Base-by-base conservation (phyloP, 2,329 filamentous ascomycete species). In the Lomentospora prolificans region DNA sequence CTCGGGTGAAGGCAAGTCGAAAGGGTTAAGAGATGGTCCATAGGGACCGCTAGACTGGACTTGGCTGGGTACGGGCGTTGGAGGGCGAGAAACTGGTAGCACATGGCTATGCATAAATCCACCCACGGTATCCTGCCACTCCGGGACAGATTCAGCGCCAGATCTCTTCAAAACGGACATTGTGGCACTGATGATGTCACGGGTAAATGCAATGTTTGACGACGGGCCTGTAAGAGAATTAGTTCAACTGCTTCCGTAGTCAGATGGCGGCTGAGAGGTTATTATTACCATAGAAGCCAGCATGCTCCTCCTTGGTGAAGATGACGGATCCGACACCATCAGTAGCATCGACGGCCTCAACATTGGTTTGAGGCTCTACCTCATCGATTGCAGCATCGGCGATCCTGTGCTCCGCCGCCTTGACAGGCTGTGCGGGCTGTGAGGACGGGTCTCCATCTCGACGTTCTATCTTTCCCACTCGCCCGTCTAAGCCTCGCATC, bases 1-100 rank as follows among this genome's bases (percentile, higher is more conserved):
- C 0, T 55, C 48, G 0, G 61, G 60, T 0, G 61, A 39, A 1
- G 66, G 65, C 1, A 63, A 22, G 3, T 54, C 52, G 17, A 30
- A 54, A 36, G 27, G 52, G 51, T 53, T 53, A 24, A 39, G 30
- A 17, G 51, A n/a, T 5, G 51, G 51, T 9, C 24, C 51, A n/a
- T 22, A 27, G 3, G 19, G 30, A 14, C 51, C 17, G 17, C 31
- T 24, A 14, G 30, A 25, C 17, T 19, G 12, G 12, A 9, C 14
- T 10, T 19, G 6, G 8, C 31, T 9, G 30, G 51, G 30, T 4
- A 33, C 31, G 14, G 51, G 28, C 9, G 51, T 30, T 10, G 17
- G 28, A 6, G 51, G 51, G 1, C 51, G 51, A 14, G 51, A 53
- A 25, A 53, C 30, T 10, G 12, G 31, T 4, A 53, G 51, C 8